Base-by-base conservation (phyloP, 257 asterid species). In the Paraleonurus japonicus region DNA sequence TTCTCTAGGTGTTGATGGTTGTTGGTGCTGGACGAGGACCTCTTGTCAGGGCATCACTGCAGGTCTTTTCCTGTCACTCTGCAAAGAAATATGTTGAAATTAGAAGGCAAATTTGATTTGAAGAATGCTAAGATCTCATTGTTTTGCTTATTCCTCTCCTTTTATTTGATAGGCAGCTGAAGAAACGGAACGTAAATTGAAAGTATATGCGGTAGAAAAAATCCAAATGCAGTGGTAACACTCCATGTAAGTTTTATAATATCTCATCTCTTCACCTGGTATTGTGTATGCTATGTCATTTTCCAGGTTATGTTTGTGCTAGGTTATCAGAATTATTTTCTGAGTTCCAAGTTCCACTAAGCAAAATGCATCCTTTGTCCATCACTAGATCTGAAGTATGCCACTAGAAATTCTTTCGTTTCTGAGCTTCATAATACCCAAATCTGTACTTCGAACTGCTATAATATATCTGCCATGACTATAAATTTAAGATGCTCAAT, bases 11-110 rank as follows among this genome's bases (percentile, higher is more conserved):
- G 45, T 80, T 95, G 88, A 95, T 95, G 99, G 99, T 95, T 82
- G 98, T 95, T 63, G 99, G 99, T 65, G 99, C 99, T 70, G 99
- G 99, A 39, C 85, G 99, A 77, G 99, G 99, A 63, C 99, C 99
- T 74, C 98, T 95, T 75, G 99, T 95, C 70, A 86, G 99, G 79
- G 97, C 99, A 70, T 89, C 99, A 51, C 78, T 91, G 72, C 96
- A 95, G 99, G 99, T 94, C 12, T 45, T 50, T 61, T 20, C 7
- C 22, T 54, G 54, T 68, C 66, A 70, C 73, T 72, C 27, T 69
- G 47, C 66, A 28, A 30, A 45, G 58, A 72, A 67, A 53, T 71
- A 22, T 64, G 67, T 47, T 33, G 68, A 57, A 61, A 73, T 63
- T 23, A 54, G 41, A 17, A 55, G 3, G 39, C 30, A 17, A 39